Base-by-base conservation (phyloP, 169 alveolate species). In the Plasmodium chabaudi region DNA sequence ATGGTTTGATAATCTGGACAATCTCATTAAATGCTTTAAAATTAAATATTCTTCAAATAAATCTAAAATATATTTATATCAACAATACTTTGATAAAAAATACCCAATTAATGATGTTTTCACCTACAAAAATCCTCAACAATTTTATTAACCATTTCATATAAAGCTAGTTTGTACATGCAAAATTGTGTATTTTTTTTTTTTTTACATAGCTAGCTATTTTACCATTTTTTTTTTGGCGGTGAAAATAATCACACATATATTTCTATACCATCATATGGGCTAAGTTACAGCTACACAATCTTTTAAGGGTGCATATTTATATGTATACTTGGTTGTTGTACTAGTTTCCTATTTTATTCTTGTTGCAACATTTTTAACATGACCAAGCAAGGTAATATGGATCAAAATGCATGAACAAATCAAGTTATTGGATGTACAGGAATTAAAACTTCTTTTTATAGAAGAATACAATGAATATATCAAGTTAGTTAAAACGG, bases 1-100 rank as follows among this genome's bases (percentile, higher is more conserved):
- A 4, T 79, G 89, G 89, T 79, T 79, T 51, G 89, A 79, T 9
- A 53, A 65, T 23, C 15, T 79, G 49, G 89, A 79, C 79, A 79
- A 79, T 53, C 67, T 79, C 65, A 79, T 79, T 65, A 79, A 79
- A 69, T 79, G 89, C 25, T 60, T 79, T 79, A 42, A 64, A 51
- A 79, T 79, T 42, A 79, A 79, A 47, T 79, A 65, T 25, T 64
- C 89, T 0, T 79, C 89, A 51, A 79, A 55, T 60, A 79, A 79
- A 60, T 79, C 89, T n/a, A 79, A 79, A 55, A 79, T 79, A 7
- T 69, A 64, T 65, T 79, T 65, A 42, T 79, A 79, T 70, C 82
- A 79, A 79, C 25, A 65, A 9, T 79, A 79, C 64, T 59, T 79
- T 57, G 61, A 79, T 42, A 70, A 55, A 15, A 79, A 79, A 46